A percentile compares a stretch with the other conserved stretches of the same genome.
phyloP scores from a whole-genome alignment of 1,284 basidiomycete genomes.

The Austropuccinia psidii region DNA sequence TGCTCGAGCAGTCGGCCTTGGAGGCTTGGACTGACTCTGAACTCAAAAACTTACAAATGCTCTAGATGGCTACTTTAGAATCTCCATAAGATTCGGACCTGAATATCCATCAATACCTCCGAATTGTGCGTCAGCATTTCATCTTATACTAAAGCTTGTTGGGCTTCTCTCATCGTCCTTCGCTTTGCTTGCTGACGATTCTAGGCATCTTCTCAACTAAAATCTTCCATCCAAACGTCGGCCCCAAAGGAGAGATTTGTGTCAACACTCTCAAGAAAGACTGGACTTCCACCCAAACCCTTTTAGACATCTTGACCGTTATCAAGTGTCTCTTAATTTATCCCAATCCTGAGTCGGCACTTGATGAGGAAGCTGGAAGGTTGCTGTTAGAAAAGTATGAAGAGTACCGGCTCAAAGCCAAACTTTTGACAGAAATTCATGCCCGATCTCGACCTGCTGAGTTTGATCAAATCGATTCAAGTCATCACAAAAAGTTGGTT shows the following conservation, averaged over 20 bases:
- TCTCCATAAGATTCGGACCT: slow-evolving; percentile 71
- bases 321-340: slow-evolving; percentile 92
- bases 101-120: slow-evolving; percentile 85
- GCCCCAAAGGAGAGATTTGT: slow-evolving; percentile 81
- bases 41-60: not conserved
- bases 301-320: slow-evolving; percentile 72
- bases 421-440: slow-evolving; percentile 74
- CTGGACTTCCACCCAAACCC: slow-evolving; percentile 86
- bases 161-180: not conserved
- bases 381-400: slow-evolving; percentile 79
- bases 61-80: slow-evolving; percentile 74
- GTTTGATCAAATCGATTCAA: not conserved
- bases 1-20: slow-evolving; percentile 70
- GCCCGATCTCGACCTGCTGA: slow-evolving; percentile 50
- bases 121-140: slow-evolving; percentile 60
- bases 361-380: slow-evolving; percentile 90
- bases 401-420: slow-evolving; percentile 70
- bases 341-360: slow-evolving; percentile 87
- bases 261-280: slow-evolving; percentile 96
- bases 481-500: not conserved
- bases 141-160: too few relatives aligned
- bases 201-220: slow-evolving; percentile 80
- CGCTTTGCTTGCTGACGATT: not conserved
- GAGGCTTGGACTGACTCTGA: not conserved
- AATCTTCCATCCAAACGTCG: slow-evolving; percentile 95